Evolutionary conservation across 371 early-diverging fungal genomes (phyloP), one percentile per base, ranked within the genome.

Genomic region (Mortierella sp.): DNA sequence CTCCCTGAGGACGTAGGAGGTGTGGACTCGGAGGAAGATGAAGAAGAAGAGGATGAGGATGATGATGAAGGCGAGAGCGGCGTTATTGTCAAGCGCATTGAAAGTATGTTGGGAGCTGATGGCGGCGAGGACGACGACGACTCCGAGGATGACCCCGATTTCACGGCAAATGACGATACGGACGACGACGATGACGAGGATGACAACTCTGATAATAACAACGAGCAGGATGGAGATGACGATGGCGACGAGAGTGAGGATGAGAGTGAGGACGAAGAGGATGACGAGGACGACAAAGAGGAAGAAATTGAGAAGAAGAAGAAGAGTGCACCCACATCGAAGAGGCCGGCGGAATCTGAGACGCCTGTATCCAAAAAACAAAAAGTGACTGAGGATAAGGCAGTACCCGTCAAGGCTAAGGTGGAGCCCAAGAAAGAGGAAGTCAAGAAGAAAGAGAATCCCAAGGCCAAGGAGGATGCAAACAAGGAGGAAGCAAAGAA

Each of bases 41-140:
- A 87, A 21, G 72, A 72, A 16, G 76, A 76, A n/a, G 71, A 70
- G 64, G 74, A 81, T 61, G 81, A 83, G 41, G 84, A 55, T 9
- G 62, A 57, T 14, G 47, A 53, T 0, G 64, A 63, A 8, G 51
- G 28, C 3, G 47, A 58, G 28, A 13, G 27, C 18, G 28, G 14
- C 45, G n/a, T 43, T 16, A 16, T 43, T 14, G 45, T 80, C 23
- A 67, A 69, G 23, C 80, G 78, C 16, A 79, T 57, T 30, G 65
- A 74, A 58, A 61, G 62, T 23, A 19, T 69, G 31, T 64, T 50
- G 18, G 50, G 38, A 26, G 58, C 42, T 24, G 68, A 67, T 16
- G 50, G 39, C 13, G 82, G 59, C 45, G 71, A 64, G 1, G 64
- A 76, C 26, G 82, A 83, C 38, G 73, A 72, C 18, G 79, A 67